Conservation (phyloP, 208 protist species). For the Acanthamoeba royreba region DNA sequence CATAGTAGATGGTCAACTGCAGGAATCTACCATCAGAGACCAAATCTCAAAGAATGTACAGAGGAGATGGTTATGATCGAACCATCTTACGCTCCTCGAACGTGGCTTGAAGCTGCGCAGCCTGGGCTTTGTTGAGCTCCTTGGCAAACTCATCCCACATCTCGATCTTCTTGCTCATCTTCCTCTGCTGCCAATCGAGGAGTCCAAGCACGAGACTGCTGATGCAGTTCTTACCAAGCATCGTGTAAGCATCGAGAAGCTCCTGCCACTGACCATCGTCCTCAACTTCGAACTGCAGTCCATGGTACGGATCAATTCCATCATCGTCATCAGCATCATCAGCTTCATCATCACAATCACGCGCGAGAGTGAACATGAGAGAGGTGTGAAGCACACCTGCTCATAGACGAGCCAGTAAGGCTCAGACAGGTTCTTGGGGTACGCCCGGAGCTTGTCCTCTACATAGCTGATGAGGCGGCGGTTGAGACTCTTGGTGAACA, state of each 20-base stretch:
- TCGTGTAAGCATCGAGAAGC: neutral
- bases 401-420: neutral
- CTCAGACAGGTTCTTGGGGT: neutral
- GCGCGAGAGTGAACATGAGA: neutral
- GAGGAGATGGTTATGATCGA: neutral
- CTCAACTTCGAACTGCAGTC: neutral
- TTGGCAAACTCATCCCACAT: slow-evolving; percentile 5
- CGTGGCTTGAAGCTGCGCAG: neutral
- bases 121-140: slow-evolving; percentile 30
- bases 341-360: neutral
- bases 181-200: slow-evolving; percentile 5
- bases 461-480: neutral
- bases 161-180: slow-evolving; percentile 18
- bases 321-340: too few relatives aligned
- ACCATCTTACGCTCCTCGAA: slow-evolving; percentile 38
- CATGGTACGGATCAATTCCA: too few relatives aligned
- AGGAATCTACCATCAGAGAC: neutral
- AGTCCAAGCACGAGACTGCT: neutral
- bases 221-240: neutral
- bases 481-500: neutral
- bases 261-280: neutral
- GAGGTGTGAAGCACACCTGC: neutral
- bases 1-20: slow-evolving; percentile 20
- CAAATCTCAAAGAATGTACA: neutral
- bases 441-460: neutral